These are phyloP conservation scores for Neonectria faginata DNA, from an alignment of 2,329 filamentous ascomycete species.

Conservation along the genomic window DNA sequence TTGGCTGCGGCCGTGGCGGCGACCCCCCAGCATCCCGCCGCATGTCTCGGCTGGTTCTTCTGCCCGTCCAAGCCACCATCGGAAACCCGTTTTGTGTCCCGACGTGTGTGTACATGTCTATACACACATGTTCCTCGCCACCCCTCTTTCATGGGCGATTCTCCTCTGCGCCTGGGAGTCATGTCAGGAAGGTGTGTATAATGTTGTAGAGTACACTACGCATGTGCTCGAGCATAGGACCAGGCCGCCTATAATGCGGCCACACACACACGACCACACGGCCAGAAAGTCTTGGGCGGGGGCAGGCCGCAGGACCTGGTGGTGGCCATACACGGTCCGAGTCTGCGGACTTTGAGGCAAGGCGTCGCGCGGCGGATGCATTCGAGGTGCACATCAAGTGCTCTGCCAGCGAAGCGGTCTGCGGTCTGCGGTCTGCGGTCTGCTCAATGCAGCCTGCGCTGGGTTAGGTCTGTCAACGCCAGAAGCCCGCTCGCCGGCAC, in stretches of 20 bases:
- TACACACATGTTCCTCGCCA: slow-evolving; percentile 21
- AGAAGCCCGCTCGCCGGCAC: slow-evolving; percentile 16
- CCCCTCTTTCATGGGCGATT: slow-evolving; percentile 18
- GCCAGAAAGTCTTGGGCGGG: slow-evolving; percentile 20
- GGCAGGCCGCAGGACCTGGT: slow-evolving; percentile 24
- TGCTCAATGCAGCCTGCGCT: slow-evolving; percentile 29
- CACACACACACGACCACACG: slow-evolving; percentile 20
- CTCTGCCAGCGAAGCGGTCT: slow-evolving; percentile 35
- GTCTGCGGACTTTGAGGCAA: slow-evolving; percentile 27
- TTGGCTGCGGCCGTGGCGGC: slow-evolving; percentile 16
- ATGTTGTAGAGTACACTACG: slow-evolving; percentile 8
- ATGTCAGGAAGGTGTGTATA: slow-evolving; percentile 18
- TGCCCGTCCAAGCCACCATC: slow-evolving; percentile 29
- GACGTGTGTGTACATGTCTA: slow-evolving; percentile 15
- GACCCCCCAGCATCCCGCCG: slow-evolving; percentile 11
- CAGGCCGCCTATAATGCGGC: slow-evolving; percentile 44
- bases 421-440: slow-evolving; percentile 26
- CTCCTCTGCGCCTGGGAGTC: slow-evolving; percentile 20
- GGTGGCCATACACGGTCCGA: slow-evolving; percentile 34
- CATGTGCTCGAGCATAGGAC: slow-evolving; percentile 36
- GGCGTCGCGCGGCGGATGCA: slow-evolving; percentile 30
- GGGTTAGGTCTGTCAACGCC: slow-evolving; percentile 31
- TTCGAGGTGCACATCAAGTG: slow-evolving; percentile 29
- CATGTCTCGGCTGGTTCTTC: slow-evolving; percentile 31
- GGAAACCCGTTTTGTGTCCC: slow-evolving; percentile 21